These are phyloP conservation scores for Metschnikowia cubensis DNA, from an alignment of 805 yeast genomes.

Conservation along the genomic window DNA sequence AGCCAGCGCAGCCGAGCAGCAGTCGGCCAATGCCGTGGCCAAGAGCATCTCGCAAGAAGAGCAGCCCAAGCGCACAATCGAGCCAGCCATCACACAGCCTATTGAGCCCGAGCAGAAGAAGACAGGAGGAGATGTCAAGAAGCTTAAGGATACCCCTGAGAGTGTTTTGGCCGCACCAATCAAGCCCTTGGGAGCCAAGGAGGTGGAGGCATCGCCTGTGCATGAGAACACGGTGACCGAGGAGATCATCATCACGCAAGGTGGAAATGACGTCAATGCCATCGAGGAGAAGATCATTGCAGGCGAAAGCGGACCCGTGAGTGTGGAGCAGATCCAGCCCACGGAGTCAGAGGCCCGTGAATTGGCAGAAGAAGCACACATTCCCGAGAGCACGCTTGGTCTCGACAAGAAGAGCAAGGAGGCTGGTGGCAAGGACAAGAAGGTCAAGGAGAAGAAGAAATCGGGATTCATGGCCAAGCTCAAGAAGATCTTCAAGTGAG, in stretches of 20 bases:
- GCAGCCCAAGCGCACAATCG: conserved; percentile 7
- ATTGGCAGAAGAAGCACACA: conserved; percentile 33
- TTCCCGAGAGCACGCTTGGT: conserved; percentile 7
- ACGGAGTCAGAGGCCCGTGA: conserved; percentile 35
- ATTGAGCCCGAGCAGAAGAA: conserved; percentile 10
- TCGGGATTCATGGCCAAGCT: conserved; percentile 40
- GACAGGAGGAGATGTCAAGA: background rate
- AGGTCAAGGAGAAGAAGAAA: conserved; percentile 29
- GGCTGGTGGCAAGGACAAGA: conserved; percentile 8
- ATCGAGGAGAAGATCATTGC: conserved; percentile 34
- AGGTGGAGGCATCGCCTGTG: conserved; percentile 18
- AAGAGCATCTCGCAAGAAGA: conserved; percentile 5
- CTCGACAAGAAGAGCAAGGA: conserved; percentile 9
- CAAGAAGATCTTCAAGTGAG: conserved; percentile 36
- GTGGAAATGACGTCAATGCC: conserved; percentile 24
- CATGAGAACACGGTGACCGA: conserved; percentile 22
- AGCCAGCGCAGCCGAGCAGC: conserved; percentile 12
- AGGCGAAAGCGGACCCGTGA: conserved; percentile 32
- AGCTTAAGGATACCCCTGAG: conserved; percentile 1
- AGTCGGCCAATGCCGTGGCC: conserved; percentile 8
- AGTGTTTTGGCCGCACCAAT: conserved; percentile 14
- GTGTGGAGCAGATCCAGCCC: conserved; percentile 41
- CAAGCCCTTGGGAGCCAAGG: conserved; percentile 12
- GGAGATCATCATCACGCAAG: conserved; percentile 40
- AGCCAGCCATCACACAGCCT: conserved; percentile 13